Percentiles rank a stretch among this genome's conserved stretches.
phyloP scores from a whole-genome alignment of 2,329 filamentous ascomycete species.

The Periconia macrospinosa region DNA sequence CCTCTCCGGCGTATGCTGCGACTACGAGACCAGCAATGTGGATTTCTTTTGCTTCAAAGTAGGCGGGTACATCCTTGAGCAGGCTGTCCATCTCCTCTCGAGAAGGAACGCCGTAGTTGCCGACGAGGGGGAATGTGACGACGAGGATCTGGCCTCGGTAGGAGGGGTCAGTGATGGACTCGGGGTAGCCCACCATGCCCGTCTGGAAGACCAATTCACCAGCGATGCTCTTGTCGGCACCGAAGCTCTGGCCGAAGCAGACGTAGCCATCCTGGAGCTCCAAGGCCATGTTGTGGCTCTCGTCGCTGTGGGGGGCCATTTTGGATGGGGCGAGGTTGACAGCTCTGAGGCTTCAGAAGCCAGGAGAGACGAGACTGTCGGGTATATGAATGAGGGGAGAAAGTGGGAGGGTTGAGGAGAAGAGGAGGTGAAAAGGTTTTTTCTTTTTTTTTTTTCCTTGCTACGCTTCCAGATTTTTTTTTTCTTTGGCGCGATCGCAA shows the following conservation, averaged over 20 bases:
- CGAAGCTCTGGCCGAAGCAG: slow-evolving; percentile 95
- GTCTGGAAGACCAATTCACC: slow-evolving; percentile 99
- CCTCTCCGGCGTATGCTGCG: slow-evolving; percentile 89
- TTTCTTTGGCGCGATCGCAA: background rate
- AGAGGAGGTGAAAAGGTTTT: background rate
- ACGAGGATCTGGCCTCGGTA: slow-evolving; percentile 94
- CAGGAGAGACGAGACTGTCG: slow-evolving; percentile 35
- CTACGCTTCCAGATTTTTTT: background rate
- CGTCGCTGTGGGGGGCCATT: slow-evolving; percentile 35
- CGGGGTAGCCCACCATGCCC: slow-evolving; percentile 98
- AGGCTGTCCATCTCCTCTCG: slow-evolving; percentile 83
- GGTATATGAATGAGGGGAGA: slow-evolving; percentile 23
- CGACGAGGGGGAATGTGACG: slow-evolving; percentile 91
- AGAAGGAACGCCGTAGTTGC: slow-evolving; percentile 96
- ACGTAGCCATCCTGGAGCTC: slow-evolving; percentile 90
- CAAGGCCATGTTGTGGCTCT: slow-evolving; percentile 71
- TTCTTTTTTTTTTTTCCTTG: background rate
- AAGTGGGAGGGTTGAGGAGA: slow-evolving; percentile 6
- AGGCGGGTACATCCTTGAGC: slow-evolving; percentile 79
- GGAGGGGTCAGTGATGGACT: slow-evolving; percentile 85
- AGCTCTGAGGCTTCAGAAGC: slow-evolving; percentile 38
- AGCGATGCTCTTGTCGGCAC: slow-evolving; percentile 88
- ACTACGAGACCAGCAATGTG: slow-evolving; percentile 91
- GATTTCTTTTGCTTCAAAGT: slow-evolving; percentile 92
- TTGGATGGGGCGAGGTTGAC: slow-evolving; percentile 23